Conservation (phyloP, 2,329 filamentous ascomycete genomes). For the Fusarium beomiforme region DNA sequence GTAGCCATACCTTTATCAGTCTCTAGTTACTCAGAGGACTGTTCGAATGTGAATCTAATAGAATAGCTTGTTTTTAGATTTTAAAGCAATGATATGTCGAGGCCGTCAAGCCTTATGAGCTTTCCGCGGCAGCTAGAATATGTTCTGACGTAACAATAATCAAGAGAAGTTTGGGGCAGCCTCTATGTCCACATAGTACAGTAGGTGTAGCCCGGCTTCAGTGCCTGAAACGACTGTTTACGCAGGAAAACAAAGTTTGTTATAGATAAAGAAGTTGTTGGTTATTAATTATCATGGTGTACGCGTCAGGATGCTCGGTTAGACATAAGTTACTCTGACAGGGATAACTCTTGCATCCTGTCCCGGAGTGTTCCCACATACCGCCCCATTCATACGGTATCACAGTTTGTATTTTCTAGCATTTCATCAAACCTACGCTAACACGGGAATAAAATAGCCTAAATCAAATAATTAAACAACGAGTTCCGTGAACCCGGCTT, state of each 20-base stretch:
- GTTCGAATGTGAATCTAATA: background rate
- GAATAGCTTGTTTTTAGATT: background rate
- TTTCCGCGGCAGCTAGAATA: background rate
- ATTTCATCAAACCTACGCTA: background rate
- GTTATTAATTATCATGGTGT: background rate
- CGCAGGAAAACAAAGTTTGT: constrained; percentile 8
- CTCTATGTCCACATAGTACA: background rate
- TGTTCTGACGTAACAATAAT: background rate
- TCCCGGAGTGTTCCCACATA: background rate
- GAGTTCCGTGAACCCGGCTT: constrained; percentile 33
- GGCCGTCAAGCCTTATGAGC: background rate
- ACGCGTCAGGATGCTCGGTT: background rate
- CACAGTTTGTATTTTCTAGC: no score
- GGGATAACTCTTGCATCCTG: background rate
- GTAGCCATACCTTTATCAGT: background rate
- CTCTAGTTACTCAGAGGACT: background rate
- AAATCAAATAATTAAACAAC: constrained; percentile 6
- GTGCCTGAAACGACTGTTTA: background rate
- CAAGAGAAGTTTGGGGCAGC: background rate
- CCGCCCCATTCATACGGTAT: constrained; percentile 1
- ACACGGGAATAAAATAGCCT: constrained; percentile 8
- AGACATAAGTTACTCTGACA: background rate
- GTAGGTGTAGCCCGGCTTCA: background rate
- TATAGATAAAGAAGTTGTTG: background rate
- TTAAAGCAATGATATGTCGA: background rate